Evolutionary conservation across 192 early-diverging fungal species (phyloP), one percentile per base, ranked within the genome.

Genomic region (Podila epigama): DNA sequence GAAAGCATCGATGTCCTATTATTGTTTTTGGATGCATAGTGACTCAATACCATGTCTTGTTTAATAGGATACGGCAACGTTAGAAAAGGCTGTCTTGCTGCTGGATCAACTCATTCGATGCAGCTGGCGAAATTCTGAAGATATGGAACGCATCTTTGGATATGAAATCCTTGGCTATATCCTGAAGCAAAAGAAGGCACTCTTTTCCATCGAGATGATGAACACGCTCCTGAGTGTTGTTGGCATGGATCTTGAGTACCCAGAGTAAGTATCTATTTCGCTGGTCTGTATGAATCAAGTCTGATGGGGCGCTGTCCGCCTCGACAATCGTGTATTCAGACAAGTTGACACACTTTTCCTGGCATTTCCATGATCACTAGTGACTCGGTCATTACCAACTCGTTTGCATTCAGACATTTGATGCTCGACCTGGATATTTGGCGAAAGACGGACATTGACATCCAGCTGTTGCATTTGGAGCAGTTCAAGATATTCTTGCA

Each of bases 391-490:
- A 86, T 92, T 32, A 84, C 79, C 4, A 92, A 92, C 66, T 83
- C 87, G 16, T 75, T 86, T 39, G 90, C 89, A 2, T 89, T 88
- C 63, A 69, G 87, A 13, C 85, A 82, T 40, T 51, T 92, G 7
- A 83, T 90, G 63, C 60, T 92, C 57, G 88, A 92, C 34, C 84
- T 92, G 73, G 91, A 91, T 53, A 71, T 92, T 5, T 92, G 91
- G 91, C 80, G 82, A 56, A 82, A 80, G 58, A 81, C 89, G 9
- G 69, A 67, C 12, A 65, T 80, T 5, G 71, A 83, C 12, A 82
- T 92, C 1, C 91, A 92, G 51, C 60, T 70, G 34, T 63, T 82
- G 7, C 87, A 90, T 58, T 41, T 92, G 3, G 84, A 84, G 20
- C 91, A 92, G 71, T 86, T 91, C 50, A 69, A 79, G 35, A 54